Percentiles rank a stretch among this genome's conserved stretches.
phyloP scores from a whole-genome alignment of 2,329 filamentous ascomycete species.

The Ascochyta rabiei region DNA sequence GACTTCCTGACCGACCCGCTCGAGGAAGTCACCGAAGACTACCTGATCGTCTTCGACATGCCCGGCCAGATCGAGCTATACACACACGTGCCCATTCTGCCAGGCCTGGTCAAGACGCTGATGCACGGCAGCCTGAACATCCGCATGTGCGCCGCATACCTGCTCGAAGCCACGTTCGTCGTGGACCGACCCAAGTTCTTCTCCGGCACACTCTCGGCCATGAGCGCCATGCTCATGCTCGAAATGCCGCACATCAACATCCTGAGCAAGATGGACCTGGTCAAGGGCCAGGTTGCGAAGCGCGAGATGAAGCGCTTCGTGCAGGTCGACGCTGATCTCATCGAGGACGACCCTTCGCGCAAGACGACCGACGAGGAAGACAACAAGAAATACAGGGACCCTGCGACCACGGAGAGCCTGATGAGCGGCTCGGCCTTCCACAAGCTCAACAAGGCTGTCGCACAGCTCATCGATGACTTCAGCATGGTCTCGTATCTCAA shows the following conservation, averaged over 20 bases:
- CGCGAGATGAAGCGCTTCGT: slow-evolving; percentile 89
- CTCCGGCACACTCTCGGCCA: slow-evolving; percentile 90
- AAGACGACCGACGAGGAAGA: slow-evolving; percentile 50
- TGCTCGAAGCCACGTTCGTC: slow-evolving; percentile 94
- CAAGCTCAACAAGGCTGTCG: slow-evolving; percentile 84
- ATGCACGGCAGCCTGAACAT: slow-evolving; percentile 85
- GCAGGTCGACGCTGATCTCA: slow-evolving; percentile 79
- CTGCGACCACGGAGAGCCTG: slow-evolving; percentile 69
- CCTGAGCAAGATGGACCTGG: slow-evolving; percentile 95
- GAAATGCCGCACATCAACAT: slow-evolving; percentile 97
- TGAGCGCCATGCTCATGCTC: slow-evolving; percentile 99
- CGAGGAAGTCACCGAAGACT: slow-evolving; percentile 87
- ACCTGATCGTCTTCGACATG: slow-evolving; percentile 98
- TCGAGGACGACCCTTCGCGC: slow-evolving; percentile 78
- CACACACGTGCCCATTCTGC: slow-evolving; percentile 92
- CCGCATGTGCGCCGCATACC: slow-evolving; percentile 88
- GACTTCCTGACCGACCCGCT: slow-evolving; percentile 88
- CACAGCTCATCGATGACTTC: slow-evolving; percentile 91
- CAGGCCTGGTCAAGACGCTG: slow-evolving; percentile 80
- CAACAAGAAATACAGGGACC: slow-evolving; percentile 62
- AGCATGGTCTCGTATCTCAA: slow-evolving; percentile 97
- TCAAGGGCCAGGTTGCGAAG: slow-evolving; percentile 86
- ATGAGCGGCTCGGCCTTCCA: slow-evolving; percentile 85
- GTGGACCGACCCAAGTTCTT: slow-evolving; percentile 98
- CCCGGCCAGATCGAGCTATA: slow-evolving; percentile 98